phyloP scores from a whole-genome alignment of 352 stramenopile genomes.

The Discostella stelligera region DNA sequence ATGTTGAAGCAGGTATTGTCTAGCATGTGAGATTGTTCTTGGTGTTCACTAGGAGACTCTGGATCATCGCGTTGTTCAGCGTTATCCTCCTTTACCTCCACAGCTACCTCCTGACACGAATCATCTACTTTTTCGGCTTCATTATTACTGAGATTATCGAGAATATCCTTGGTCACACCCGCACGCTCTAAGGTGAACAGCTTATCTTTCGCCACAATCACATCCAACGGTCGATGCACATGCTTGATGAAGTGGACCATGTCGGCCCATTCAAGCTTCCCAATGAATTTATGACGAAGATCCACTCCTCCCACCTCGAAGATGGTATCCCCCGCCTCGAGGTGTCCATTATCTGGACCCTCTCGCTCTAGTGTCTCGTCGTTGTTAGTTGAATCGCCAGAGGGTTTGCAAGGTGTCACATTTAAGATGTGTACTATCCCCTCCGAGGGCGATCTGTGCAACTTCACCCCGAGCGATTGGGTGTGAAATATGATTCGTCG shows the following conservation, averaged over 20 bases:
- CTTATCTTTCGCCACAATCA: slow-evolving; percentile 67
- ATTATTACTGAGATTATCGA: not conserved
- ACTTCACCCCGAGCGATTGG: slow-evolving; percentile 72
- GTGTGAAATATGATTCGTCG: slow-evolving; percentile 67
- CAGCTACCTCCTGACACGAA: not conserved
- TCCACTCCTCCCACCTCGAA: slow-evolving; percentile 76
- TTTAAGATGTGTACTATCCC: slow-evolving; percentile 74
- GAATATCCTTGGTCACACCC: slow-evolving; percentile 7
- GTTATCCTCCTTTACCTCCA: slow-evolving; percentile 11
- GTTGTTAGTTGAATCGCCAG: slow-evolving; percentile 41
- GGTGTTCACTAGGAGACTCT: not conserved
- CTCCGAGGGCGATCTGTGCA: slow-evolving; percentile 70
- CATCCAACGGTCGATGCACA: slow-evolving; percentile 63
- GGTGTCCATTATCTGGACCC: slow-evolving; percentile 11
- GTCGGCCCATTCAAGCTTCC: slow-evolving; percentile 76
- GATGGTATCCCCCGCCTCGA: slow-evolving; percentile 67
- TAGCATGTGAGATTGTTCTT: not conserved
- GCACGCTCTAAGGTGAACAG: slow-evolving; percentile 29
- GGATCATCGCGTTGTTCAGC: slow-evolving; percentile 4
- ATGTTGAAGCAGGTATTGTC: slow-evolving; percentile 23
- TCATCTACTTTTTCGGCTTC: not conserved
- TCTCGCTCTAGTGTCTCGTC: slow-evolving; percentile 9
- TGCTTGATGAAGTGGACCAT: slow-evolving; percentile 78
- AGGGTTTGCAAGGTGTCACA: slow-evolving; percentile 47
- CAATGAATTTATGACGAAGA: slow-evolving; percentile 71